Conservation (phyloP, 2,329 filamentous ascomycete species). For the Ceratocystis albifundus region DNA sequence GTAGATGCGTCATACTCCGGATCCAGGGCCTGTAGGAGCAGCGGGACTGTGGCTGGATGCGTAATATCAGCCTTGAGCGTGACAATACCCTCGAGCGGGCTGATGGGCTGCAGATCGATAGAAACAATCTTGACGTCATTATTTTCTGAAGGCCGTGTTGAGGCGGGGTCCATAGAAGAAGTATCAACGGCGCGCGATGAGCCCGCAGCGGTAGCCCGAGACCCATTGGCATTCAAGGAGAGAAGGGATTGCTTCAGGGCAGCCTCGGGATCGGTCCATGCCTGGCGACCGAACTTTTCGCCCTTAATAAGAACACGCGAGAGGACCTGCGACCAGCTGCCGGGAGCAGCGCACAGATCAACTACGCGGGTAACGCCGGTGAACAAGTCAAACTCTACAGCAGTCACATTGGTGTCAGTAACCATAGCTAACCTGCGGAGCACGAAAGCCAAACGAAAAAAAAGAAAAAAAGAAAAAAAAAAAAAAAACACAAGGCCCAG, state of each 20-base stretch:
- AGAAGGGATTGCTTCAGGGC: conserved; percentile 34
- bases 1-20: conserved; percentile 46
- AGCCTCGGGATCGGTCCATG: conserved; percentile 77
- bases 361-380: conserved; percentile 82
- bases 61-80: conserved; percentile 94
- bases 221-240: conserved; percentile 19
- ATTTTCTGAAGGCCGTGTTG: conserved; percentile 14
- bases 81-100: conserved; percentile 80
- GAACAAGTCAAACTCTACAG: conserved; percentile 82
- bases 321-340: conserved; percentile 94
- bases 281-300: conserved; percentile 73
- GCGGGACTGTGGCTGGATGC: conserved; percentile 84
- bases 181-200: conserved; percentile 33
- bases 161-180: conserved; percentile 37
- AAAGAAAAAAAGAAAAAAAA: too few species aligned
- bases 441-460: neutral
- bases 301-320: conserved; percentile 88
- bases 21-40: conserved; percentile 75
- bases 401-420: neutral
- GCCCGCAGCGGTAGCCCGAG: conserved; percentile 8
- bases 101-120: conserved; percentile 93
- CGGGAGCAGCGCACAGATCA: conserved; percentile 88
- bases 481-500: too few species aligned
- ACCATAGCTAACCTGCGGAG: neutral
- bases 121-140: conserved; percentile 63